Evolutionary conservation across 306 rosid genomes (phyloP).

Genomic region (Prinsepia uniflora): DNA sequence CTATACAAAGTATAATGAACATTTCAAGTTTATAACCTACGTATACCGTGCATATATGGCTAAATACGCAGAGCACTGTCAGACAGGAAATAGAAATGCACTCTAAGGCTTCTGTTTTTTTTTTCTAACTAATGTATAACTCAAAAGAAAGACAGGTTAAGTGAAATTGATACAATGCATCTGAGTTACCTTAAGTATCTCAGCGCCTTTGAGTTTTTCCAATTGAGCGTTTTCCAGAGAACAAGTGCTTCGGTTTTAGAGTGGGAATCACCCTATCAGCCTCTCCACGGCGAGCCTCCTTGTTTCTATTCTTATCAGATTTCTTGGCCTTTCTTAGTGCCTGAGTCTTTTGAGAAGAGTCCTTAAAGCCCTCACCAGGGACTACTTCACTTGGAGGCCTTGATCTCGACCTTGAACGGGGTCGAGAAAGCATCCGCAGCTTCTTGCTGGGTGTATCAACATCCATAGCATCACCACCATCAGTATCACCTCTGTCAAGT

Average conservation of each 20-base stretch:
- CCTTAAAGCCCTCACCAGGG: slow-evolving; percentile 86
- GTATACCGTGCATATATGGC: too few relatives aligned
- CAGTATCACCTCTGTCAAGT: slow-evolving; percentile 27
- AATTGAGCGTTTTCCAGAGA: slow-evolving; percentile 64
- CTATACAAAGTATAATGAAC: neutral
- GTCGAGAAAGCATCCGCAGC: slow-evolving; percentile 46
- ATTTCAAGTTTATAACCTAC: too few relatives aligned
- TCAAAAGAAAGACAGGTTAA: neutral
- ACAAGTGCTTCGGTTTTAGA: slow-evolving; percentile 78
- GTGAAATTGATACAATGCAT: neutral
- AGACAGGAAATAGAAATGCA: neutral
- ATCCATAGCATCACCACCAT: slow-evolving; percentile 34
- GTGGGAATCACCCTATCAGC: slow-evolving; percentile 87
- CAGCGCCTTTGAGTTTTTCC: slow-evolving; percentile 77
- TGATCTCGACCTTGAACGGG: slow-evolving; percentile 52
- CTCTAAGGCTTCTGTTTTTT: neutral
- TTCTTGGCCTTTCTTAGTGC: slow-evolving; percentile 62
- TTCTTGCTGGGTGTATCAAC: slow-evolving; percentile 63
- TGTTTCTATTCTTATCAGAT: slow-evolving; percentile 67
- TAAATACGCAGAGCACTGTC: neutral
- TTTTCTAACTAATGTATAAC: too few relatives aligned
- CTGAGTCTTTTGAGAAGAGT: slow-evolving; percentile 61
- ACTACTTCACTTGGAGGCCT: slow-evolving; percentile 62
- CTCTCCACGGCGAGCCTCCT: slow-evolving; percentile 82
- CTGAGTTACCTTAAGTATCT: slow-evolving; percentile 24